Conservation (phyloP, 2,329 filamentous ascomycete genomes). For the Davidsoniella virescens region DNA sequence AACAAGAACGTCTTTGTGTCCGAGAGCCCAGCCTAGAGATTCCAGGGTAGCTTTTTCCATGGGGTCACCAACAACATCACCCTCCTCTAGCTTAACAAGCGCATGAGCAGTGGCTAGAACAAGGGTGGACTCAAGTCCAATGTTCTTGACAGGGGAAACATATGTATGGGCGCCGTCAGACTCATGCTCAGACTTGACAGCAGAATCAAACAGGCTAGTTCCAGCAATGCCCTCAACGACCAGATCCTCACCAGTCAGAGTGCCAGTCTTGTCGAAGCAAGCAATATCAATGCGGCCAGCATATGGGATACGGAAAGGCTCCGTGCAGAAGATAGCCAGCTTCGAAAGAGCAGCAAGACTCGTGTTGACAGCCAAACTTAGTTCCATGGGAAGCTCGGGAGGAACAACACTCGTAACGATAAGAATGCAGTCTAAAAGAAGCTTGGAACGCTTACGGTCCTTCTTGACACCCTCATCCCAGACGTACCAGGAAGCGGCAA, state of each 20-base stretch:
- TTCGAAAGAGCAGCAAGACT: slow-evolving; percentile 88
- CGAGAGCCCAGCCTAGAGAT: slow-evolving; percentile 85
- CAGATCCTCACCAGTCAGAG: slow-evolving; percentile 86
- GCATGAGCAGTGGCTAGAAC: slow-evolving; percentile 92
- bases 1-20: slow-evolving; percentile 68
- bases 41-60: slow-evolving; percentile 95
- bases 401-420: slow-evolving; percentile 97
- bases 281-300: slow-evolving; percentile 90
- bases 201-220: slow-evolving; percentile 48
- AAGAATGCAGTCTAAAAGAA: slow-evolving; percentile 89
- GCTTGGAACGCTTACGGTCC: slow-evolving; percentile 93
- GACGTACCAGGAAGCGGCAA: slow-evolving; percentile 97
- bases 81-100: slow-evolving; percentile 88
- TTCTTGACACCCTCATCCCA: slow-evolving; percentile 92
- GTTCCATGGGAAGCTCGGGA: slow-evolving; percentile 96
- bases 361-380: slow-evolving; percentile 93
- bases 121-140: slow-evolving; percentile 69
- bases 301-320: slow-evolving; percentile 94
- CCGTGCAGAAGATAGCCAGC: slow-evolving; percentile 95
- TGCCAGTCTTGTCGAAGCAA: slow-evolving; percentile 98
- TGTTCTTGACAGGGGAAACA: slow-evolving; percentile 53
- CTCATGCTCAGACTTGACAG: slow-evolving; percentile 48
- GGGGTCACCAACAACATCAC: slow-evolving; percentile 90
- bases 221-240: slow-evolving; percentile 96
- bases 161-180: slow-evolving; percentile 69